A percentile compares a stretch with the other conserved stretches of the same genome.
Conservation (phyloP, 768 basidiomycete genomes). For the Pholiota molesta region DNA sequence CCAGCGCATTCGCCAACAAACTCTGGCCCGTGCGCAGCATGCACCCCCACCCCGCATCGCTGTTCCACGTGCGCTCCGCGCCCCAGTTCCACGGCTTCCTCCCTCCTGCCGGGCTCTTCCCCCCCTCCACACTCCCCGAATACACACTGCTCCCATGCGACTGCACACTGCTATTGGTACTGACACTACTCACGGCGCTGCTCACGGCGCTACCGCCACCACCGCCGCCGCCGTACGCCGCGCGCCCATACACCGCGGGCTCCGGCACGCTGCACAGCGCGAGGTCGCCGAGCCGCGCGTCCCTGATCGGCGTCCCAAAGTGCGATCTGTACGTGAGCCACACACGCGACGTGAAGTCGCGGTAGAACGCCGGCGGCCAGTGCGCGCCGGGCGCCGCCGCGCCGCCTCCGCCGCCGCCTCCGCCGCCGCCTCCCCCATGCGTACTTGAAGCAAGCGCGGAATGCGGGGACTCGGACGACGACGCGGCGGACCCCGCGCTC, state of each 20-base stretch:
- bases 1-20: constrained; percentile 36
- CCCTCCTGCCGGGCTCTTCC: constrained; percentile 34
- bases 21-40: constrained; percentile 42
- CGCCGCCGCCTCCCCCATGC: not conserved
- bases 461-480: not conserved
- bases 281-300: constrained; percentile 48
- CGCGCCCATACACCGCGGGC: not conserved
- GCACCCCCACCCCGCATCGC: constrained; percentile 42
- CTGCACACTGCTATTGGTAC: too few species aligned
- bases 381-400: constrained; percentile 39
- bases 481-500: not conserved
- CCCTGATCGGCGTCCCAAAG: constrained; percentile 74
- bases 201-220: constrained; percentile 2
- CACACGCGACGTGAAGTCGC: constrained; percentile 85
- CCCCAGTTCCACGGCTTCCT: constrained; percentile 70
- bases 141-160: too few species aligned
- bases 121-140: not conserved
- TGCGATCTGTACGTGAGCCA: constrained; percentile 94
- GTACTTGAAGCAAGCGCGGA: not conserved
- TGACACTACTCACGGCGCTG: too few species aligned
- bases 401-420: not conserved
- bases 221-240: not conserved
- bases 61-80: constrained; percentile 71
- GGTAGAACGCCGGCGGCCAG: constrained; percentile 86
- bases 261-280: not conserved